These are phyloP conservation scores for Combretum micranthum DNA, from an alignment of 345 rosid species.

Conservation along the genomic window DNA sequence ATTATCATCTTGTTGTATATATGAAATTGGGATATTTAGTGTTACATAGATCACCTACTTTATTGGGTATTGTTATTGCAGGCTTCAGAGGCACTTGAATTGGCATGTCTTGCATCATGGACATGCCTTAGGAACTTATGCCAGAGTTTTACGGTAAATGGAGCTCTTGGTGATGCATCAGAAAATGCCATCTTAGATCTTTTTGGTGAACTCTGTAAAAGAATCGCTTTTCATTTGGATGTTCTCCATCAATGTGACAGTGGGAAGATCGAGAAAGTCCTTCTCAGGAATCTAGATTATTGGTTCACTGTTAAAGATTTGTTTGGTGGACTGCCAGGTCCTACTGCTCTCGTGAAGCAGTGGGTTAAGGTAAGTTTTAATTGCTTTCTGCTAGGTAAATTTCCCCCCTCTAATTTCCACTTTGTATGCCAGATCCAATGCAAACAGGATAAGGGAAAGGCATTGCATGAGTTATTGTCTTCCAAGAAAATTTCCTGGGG, in stretches of 20 bases:
- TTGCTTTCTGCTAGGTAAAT: conserved; percentile 8
- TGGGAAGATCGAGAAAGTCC: conserved; percentile 28
- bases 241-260: conserved; percentile 52
- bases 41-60: conserved; percentile 4
- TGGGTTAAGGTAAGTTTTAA: conserved; percentile 79
- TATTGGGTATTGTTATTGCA: conserved; percentile 24
- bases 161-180: conserved; percentile 27
- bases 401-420: conserved; percentile 23
- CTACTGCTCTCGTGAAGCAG: conserved; percentile 60
- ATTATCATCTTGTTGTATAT: too few relatives aligned
- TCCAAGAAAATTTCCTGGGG: conserved; percentile 34
- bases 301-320: conserved; percentile 60
- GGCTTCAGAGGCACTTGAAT: conserved; percentile 69
- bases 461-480: conserved; percentile 39
- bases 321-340: conserved; percentile 48
- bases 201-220: conserved; percentile 46
- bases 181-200: conserved; percentile 48
- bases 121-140: conserved; percentile 39
- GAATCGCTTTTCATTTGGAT: conserved; percentile 70
- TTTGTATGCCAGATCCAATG: conserved; percentile 48
- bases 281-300: conserved; percentile 41
- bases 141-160: conserved; percentile 28
- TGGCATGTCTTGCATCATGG: conserved; percentile 81
- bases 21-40: too few relatives aligned
- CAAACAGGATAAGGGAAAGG: conserved; percentile 30